Conservation (phyloP, 2,329 filamentous ascomycete species). For the Xylariaceae sp. region DNA sequence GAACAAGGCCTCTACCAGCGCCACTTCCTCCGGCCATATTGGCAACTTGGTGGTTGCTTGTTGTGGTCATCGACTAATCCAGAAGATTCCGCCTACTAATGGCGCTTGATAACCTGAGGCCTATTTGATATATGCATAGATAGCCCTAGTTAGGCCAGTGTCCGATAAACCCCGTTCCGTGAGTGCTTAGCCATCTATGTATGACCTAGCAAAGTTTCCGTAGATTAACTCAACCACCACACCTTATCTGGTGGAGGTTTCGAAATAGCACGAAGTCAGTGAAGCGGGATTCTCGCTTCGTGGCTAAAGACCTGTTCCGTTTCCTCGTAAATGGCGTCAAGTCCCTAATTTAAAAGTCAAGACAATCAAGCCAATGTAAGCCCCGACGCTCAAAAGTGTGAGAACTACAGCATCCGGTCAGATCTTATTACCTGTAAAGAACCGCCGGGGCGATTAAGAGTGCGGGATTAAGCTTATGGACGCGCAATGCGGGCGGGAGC, state of each 20-base stretch:
- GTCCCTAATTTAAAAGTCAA: conserved; percentile 52
- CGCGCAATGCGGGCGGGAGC: not conserved
- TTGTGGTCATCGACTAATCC: not conserved
- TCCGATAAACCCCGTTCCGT: not conserved
- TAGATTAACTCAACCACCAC: not conserved
- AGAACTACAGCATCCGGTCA: conserved; percentile 41
- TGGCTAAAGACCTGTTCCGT: not conserved
- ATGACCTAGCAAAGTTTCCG: not conserved
- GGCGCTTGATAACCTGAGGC: not conserved
- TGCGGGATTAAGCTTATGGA: too few relatives aligned
- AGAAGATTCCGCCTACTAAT: not conserved
- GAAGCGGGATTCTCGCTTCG: not conserved
- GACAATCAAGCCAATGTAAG: conserved; percentile 60
- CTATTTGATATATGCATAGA: not conserved
- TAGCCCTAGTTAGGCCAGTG: not conserved
- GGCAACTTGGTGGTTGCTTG: not conserved
- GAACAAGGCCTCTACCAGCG: conserved; percentile 1
- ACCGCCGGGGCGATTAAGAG: too few relatives aligned
- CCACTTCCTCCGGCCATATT: conserved; percentile 4
- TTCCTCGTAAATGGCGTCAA: conserved; percentile 17
- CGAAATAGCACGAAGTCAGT: not conserved
- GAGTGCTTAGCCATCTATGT: not conserved
- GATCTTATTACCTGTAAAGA: not conserved
- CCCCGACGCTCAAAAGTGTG: conserved; percentile 57
- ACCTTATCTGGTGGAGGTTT: not conserved